A percentile compares a stretch with the other conserved stretches of the same genome.
phyloP scores from a whole-genome alignment of 345 rosid species.

The Syzygium jambos region DNA sequence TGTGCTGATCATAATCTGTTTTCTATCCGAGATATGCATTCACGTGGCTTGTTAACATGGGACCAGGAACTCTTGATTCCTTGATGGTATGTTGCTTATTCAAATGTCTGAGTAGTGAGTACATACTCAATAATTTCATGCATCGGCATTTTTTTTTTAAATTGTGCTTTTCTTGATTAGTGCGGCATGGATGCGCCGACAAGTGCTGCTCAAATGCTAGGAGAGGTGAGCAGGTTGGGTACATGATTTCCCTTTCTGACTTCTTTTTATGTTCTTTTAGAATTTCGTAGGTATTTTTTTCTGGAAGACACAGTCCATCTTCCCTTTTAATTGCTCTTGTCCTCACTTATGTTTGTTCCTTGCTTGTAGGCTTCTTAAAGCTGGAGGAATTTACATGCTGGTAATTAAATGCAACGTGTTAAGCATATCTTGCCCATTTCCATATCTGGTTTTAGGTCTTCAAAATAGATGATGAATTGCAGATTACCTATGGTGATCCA shows the following conservation, averaged over 20 bases:
- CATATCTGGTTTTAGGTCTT: background rate
- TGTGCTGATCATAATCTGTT: constrained; percentile 9
- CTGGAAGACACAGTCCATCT: background rate
- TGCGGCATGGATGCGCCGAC: constrained; percentile 79
- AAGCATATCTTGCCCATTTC: background rate
- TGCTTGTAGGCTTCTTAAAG: constrained; percentile 70
- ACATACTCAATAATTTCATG: background rate
- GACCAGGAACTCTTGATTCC: constrained; percentile 94
- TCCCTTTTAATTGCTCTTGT: background rate
- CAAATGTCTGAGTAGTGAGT: constrained; percentile 6
- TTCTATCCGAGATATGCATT: constrained; percentile 12
- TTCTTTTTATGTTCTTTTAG: background rate
- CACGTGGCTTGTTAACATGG: constrained; percentile 1
- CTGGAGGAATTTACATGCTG: constrained; percentile 85
- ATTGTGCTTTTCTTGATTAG: constrained; percentile 30
- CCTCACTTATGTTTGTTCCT: background rate
- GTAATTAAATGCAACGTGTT: constrained; percentile 32
- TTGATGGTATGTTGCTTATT: constrained; percentile 62
- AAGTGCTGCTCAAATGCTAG: constrained; percentile 77
- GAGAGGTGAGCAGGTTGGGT: constrained; percentile 92
- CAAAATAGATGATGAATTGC: background rate
- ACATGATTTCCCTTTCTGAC: background rate
- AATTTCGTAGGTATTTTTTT: background rate
- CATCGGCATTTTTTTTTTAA: background rate
- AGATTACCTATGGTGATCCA: constrained; percentile 98